Percentiles rank a stretch among this genome's conserved stretches.
Evolutionary conservation across 208 protist genomes (phyloP).

Genomic region (Porcisia deanei): DNA sequence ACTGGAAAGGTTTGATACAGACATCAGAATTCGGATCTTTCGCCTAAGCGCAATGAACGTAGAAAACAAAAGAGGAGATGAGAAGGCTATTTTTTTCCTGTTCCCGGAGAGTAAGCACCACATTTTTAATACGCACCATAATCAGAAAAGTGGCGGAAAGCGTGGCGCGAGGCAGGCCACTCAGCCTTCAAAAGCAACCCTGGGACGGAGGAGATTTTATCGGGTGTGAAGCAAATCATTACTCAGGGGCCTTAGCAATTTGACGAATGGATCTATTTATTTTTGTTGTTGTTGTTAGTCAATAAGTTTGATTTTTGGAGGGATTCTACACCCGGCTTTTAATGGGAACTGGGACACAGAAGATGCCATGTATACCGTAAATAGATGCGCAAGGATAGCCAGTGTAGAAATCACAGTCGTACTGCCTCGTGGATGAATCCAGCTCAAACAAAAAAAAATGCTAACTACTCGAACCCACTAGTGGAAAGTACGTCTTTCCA

Average conservation of each 20-base stretch:
- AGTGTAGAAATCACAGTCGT: constrained; percentile 7
- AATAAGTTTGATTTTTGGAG: not conserved
- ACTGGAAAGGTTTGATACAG: not conserved
- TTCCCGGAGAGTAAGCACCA: not conserved
- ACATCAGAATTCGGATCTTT: not conserved
- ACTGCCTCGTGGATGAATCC: not conserved
- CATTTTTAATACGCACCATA: not conserved
- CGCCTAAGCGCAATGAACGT: not conserved
- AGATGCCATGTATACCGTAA: not conserved
- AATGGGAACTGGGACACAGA: not conserved
- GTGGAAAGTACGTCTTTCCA: not conserved
- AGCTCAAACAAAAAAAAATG: not conserved
- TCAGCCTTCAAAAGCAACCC: not conserved
- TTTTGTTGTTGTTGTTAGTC: not conserved
- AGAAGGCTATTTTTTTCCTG: not conserved
- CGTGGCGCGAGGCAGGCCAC: not conserved
- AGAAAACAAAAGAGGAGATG: not conserved
- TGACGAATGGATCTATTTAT: not conserved
- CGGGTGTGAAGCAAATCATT: not conserved
- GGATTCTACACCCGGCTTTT: not conserved
- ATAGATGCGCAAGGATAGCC: not conserved
- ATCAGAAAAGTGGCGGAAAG: not conserved
- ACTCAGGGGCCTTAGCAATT: not conserved
- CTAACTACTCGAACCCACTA: not conserved
- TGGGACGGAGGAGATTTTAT: not conserved